A percentile compares a stretch with the other conserved stretches of the same genome.
These are phyloP conservation scores for Striga asiatica DNA, from an alignment of 257 asterid species.

Conservation along the genomic window DNA sequence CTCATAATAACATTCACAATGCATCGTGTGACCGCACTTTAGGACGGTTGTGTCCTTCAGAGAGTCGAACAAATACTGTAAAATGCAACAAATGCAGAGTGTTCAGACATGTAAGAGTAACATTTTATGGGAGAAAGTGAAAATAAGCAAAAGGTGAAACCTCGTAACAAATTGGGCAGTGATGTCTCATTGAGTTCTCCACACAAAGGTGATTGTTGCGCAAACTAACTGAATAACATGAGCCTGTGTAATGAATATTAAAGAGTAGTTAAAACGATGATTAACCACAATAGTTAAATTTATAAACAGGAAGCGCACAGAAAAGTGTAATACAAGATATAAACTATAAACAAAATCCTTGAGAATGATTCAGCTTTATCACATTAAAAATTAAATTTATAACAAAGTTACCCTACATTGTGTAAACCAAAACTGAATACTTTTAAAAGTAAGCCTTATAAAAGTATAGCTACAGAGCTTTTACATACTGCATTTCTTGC, in stretches of 20 bases:
- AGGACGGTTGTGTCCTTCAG: constrained; percentile 76
- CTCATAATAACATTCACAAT: constrained; percentile 74
- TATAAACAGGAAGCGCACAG: too few species aligned
- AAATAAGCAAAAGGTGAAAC: constrained; percentile 21
- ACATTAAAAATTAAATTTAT: too few species aligned
- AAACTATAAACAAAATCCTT: too few species aligned
- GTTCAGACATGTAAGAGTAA: neutral
- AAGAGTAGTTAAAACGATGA: too few species aligned
- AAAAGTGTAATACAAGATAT: too few species aligned
- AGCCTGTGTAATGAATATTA: constrained; percentile 31
- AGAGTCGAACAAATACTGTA: constrained; percentile 83
- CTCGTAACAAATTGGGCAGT: constrained; percentile 96
- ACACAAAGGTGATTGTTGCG: constrained; percentile 68
- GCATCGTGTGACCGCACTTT: constrained; percentile 99
- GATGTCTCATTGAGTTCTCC: constrained; percentile 95
- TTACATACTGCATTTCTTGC: constrained; percentile 80
- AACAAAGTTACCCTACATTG: too few species aligned
- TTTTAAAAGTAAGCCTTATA: neutral
- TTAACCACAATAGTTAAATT: too few species aligned
- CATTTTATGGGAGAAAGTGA: neutral
- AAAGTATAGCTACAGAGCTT: neutral
- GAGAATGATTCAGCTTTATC: too few species aligned
- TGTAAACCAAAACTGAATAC: too few species aligned
- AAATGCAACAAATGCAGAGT: constrained; percentile 7
- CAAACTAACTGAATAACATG: constrained; percentile 65